Base-by-base conservation (phyloP, 192 early-diverging fungal species). In the Backusella parvicylindrica region DNA sequence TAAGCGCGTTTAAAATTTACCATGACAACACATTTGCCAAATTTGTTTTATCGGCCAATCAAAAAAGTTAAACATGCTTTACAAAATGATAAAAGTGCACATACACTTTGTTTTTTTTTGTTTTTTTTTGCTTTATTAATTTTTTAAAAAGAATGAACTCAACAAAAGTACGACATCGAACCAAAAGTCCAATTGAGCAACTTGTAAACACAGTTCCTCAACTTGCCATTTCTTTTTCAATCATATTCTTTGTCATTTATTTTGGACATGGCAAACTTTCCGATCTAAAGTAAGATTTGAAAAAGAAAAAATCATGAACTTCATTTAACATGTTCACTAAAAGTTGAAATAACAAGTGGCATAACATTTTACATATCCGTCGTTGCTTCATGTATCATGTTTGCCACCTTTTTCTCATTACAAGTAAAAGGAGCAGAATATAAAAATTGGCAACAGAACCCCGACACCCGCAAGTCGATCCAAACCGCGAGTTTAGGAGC, bases 401-500 rank as follows among this genome's bases (percentile, higher is more conserved):
- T 35, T 69, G 68, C 28, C 38, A 43, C 38, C 9, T 69, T 69
- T 38, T 26, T 69, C 13, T 26, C 38, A 28, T 26, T 69, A 26
- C 68, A 69, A 69, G 26, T 43, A 28, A 38, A 37, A 31, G 68
- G 68, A 28, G 68, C 68, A 23, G 35, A 69, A 31, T 69, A 69
- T 69, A 43, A 69, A 30, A 69, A 69, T 41, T 69, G 68, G 68
- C 68, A 69, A 18, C 38, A 69, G 23, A 21, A 43, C 28, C 68
- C 40, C 18, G 23, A 43, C 9, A 69, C 68, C 6, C 36, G 40
- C 36, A 37, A 47, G 12, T 69, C 36, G 36, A 69, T 69, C 23
- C 68, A 69, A 30, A 43, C 28, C 0, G 68, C 68, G 1, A 69
- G 68, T 69, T 26, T 69, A 30, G 36, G 68, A 16, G 21, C 68